A percentile compares a stretch with the other conserved stretches of the same genome.
These are phyloP conservation scores for Naganishia friedmannii DNA, from an alignment of 768 basidiomycete species.

Conservation along the genomic window DNA sequence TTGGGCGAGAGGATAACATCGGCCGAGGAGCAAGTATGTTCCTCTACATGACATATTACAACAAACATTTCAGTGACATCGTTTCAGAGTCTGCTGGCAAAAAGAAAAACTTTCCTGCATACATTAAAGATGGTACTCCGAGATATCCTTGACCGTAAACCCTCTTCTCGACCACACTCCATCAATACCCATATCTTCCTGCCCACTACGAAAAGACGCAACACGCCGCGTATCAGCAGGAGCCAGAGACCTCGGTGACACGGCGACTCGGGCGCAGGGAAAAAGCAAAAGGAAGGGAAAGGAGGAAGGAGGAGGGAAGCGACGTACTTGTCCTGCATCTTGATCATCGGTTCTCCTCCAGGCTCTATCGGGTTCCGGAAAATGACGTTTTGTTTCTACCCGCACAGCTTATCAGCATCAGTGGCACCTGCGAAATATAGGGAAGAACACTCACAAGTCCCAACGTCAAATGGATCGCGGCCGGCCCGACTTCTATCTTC, in stretches of 20 bases:
- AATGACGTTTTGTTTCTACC: slow-evolving; percentile 28
- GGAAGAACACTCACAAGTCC: slow-evolving; percentile 27
- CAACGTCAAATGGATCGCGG: slow-evolving; percentile 28
- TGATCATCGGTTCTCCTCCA: slow-evolving; percentile 24
- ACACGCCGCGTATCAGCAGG: neutral
- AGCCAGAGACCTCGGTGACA: neutral
- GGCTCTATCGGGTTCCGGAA: slow-evolving; percentile 21
- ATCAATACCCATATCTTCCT: slow-evolving; percentile 29
- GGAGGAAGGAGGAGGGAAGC: neutral
- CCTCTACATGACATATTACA: too few species aligned
- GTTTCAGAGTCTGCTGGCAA: too few species aligned
- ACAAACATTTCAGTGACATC: too few species aligned
- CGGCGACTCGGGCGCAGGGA: too few species aligned
- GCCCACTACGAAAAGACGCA: slow-evolving; percentile 16
- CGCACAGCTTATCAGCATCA: neutral
- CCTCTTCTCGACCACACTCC: slow-evolving; percentile 25
- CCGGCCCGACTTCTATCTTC: slow-evolving; percentile 11
- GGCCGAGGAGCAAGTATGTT: too few species aligned
- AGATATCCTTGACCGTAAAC: slow-evolving; percentile 7
- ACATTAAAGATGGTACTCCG: slow-evolving; percentile 29
- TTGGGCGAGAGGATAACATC: too few species aligned
- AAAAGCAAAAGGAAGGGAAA: neutral
- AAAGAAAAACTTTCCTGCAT: neutral
- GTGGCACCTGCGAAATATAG: neutral
- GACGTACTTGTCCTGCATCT: slow-evolving; percentile 25